Conservation (phyloP, 2,329 filamentous ascomycete species). For the Neofusicoccum laricinum region DNA sequence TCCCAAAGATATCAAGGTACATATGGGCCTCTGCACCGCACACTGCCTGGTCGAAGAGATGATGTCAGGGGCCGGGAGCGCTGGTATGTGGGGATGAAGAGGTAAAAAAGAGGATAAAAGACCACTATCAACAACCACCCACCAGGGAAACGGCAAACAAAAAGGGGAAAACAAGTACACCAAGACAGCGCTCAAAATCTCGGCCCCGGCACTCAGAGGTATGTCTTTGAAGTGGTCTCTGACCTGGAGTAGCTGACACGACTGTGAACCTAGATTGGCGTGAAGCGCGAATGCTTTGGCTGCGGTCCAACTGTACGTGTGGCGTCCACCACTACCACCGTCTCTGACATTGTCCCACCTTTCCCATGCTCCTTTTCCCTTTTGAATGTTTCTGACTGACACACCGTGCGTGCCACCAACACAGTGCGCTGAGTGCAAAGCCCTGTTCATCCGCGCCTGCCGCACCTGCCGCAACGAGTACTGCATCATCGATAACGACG, state of each 20-base stretch:
- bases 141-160: constrained; percentile 14
- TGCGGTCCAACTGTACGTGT: constrained; percentile 71
- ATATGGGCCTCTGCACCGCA: constrained; percentile 59
- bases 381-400: background rate
- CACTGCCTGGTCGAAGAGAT: constrained; percentile 51
- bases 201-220: constrained; percentile 33
- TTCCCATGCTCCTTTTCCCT: background rate
- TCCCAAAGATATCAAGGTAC: constrained; percentile 61
- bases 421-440: constrained; percentile 74
- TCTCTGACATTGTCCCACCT: background rate
- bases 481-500: constrained; percentile 79
- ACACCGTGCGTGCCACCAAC: constrained; percentile 3
- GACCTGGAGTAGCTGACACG: constrained; percentile 30
- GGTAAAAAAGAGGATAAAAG: background rate
- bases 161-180: constrained; percentile 29
- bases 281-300: constrained; percentile 77
- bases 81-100: constrained; percentile 58
- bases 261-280: constrained; percentile 37
- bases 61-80: constrained; percentile 51
- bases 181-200: constrained; percentile 18
- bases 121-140: background rate
- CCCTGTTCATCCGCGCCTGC: constrained; percentile 68
- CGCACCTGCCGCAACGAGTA: constrained; percentile 73
- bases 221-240: constrained; percentile 27
- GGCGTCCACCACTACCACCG: background rate